Base-by-base conservation (phyloP, 345 rosid species). In the Hirschfeldia incana region DNA sequence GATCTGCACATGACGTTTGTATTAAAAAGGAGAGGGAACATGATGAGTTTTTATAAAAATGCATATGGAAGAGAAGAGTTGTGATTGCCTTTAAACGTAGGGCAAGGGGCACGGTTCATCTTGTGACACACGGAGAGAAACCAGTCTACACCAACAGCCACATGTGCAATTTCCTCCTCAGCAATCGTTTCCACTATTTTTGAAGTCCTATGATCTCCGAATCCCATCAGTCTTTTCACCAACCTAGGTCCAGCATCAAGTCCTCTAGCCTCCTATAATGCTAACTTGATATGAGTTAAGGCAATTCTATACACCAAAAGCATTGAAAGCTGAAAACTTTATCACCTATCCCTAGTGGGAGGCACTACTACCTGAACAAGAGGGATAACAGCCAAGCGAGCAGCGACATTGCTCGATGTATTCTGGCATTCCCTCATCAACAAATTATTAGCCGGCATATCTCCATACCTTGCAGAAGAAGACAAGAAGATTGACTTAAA, bases 241-340 rank as follows among this genome's bases (percentile, higher is more conserved):
- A 94, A 85, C 65, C 98, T 91, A 63, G 97, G 97, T 78, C 97
- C 98, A 78, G 98, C 97, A 83, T 94, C 97, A 78, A 94, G 98
- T 57, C 97, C 98, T 80, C 97, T 85, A 51, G 98, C 98, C 84
- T 92, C 98, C 98, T 94, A 77, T 53, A 70, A 6, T 60, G 42
- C 65, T 69, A 63, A 74, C 29, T 5, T 69, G 53, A 30, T 62
- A 57, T 39, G 72, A 37, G 60, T 39, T 4, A 53, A 75, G 16
- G 55, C 65, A 12, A 65, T 16, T 65, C 34, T 15, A 10, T 4
- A 6, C 6, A 12, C 27, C 71, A 42, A 55, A 32, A 71, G 11
- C 13, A 6, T 17, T 34, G n/a, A 36, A 58, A 65, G 49, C 69
- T 34, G 46, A 16, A 16, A 8, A 4, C 21, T 65, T 34, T 15